Conservation (phyloP, 2,329 filamentous ascomycete genomes). For the Cylindrodendrum hubeiense region DNA sequence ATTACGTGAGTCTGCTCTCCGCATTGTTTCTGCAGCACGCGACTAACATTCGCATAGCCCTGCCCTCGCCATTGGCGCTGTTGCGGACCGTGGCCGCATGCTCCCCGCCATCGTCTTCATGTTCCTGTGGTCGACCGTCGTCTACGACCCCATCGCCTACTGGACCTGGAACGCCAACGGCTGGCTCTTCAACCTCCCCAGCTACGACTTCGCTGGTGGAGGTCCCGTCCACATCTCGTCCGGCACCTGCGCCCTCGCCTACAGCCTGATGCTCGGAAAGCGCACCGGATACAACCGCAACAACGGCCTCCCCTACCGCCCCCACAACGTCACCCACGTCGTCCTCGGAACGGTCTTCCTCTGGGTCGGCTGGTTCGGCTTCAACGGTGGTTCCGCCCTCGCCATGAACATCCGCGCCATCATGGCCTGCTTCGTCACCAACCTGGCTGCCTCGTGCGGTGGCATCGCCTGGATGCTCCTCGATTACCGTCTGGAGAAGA, state of each 20-base stretch:
- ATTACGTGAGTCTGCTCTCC: constrained; percentile 76
- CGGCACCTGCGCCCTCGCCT: constrained; percentile 78
- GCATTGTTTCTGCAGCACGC: background rate
- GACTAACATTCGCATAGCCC: constrained; percentile 52
- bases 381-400: constrained; percentile 89
- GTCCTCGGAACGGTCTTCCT: constrained; percentile 81
- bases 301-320: constrained; percentile 74
- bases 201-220: constrained; percentile 81
- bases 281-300: constrained; percentile 72
- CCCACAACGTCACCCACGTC: constrained; percentile 81
- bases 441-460: constrained; percentile 84
- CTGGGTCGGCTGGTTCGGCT: constrained; percentile 97
- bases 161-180: constrained; percentile 84
- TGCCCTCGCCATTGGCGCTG: constrained; percentile 70
- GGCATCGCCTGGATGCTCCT: constrained; percentile 87
- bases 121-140: constrained; percentile 78
- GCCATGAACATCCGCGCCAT: constrained; percentile 86
- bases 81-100: constrained; percentile 71
- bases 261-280: constrained; percentile 80
- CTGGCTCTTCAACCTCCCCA: constrained; percentile 77
- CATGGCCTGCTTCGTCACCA: constrained; percentile 91
- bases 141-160: constrained; percentile 81
- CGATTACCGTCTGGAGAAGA: constrained; percentile 91
- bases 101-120: constrained; percentile 74
- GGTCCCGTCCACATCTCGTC: constrained; percentile 82